Conservation (phyloP, 2,329 filamentous ascomycete genomes). For the Fonsecaea monophora region DNA sequence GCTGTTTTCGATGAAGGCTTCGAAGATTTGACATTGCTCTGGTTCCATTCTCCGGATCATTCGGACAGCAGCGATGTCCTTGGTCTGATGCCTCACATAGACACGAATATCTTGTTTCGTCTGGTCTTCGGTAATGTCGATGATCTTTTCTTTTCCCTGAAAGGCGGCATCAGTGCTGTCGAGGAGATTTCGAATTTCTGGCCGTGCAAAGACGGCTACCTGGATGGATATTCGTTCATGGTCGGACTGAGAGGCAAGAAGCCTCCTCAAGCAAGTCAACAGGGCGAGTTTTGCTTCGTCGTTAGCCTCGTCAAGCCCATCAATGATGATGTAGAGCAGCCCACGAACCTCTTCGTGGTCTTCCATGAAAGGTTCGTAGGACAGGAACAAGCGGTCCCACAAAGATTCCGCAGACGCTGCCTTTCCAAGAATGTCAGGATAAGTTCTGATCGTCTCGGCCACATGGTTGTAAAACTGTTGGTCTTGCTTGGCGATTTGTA, state of each 20-base stretch:
- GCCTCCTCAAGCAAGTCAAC: conserved; percentile 17
- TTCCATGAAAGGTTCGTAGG: conserved; percentile 6
- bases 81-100: conserved; percentile 11
- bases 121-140: conserved; percentile 18
- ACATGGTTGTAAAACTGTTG: conserved; percentile 24
- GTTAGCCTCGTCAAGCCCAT: conserved; percentile 20
- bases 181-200: conserved; percentile 15
- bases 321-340: conserved; percentile 15
- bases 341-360: conserved; percentile 13
- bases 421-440: conserved; percentile 23
- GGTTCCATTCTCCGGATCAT: conserved; percentile 13
- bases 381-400: conserved; percentile 11
- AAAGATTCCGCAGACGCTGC: neutral
- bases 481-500: conserved; percentile 25
- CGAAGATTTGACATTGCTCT: conserved; percentile 10
- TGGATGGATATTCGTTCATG: conserved; percentile 13
- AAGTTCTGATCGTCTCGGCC: conserved; percentile 9
- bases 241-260: conserved; percentile 6
- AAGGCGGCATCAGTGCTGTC: conserved; percentile 9
- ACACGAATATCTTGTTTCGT: conserved; percentile 17
- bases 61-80: conserved; percentile 12
- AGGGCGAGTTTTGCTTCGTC: conserved; percentile 7
- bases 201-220: conserved; percentile 23
- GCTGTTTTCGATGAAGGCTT: conserved; percentile 18
- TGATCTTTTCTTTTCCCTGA: conserved; percentile 21